Evolutionary conservation across 148 eudicot species (phyloP).

Genomic region (Nepenthes gracilis): DNA sequence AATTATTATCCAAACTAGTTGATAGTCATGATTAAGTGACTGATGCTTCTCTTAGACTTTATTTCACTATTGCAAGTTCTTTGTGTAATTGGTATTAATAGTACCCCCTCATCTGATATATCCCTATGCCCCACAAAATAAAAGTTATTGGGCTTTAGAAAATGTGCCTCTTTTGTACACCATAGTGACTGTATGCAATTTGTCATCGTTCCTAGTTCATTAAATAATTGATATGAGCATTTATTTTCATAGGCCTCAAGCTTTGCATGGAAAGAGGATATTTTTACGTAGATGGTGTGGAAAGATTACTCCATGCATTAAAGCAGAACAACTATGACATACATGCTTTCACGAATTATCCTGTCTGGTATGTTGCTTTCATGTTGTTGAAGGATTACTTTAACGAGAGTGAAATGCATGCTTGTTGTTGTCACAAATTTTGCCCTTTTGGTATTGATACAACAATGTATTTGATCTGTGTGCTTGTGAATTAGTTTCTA

Average conservation of each 20-base stretch:
- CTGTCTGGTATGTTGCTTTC: slow-evolving; percentile 46
- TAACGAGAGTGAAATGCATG: slow-evolving; percentile 75
- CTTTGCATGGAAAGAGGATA: slow-evolving; percentile 62
- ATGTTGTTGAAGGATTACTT: too few relatives aligned
- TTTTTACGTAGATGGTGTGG: slow-evolving; percentile 60
- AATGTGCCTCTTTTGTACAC: too few relatives aligned
- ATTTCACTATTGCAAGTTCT: too few relatives aligned
- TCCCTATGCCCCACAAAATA: too few relatives aligned
- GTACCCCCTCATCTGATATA: too few relatives aligned
- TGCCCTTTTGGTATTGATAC: slow-evolving; percentile 48
- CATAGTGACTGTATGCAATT: not conserved
- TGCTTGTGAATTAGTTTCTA: not conserved
- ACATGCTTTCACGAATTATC: slow-evolving; percentile 88
- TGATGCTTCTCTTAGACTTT: too few relatives aligned
- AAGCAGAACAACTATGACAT: slow-evolving; percentile 74
- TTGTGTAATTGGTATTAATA: too few relatives aligned
- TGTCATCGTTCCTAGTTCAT: too few relatives aligned
- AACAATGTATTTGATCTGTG: not conserved
- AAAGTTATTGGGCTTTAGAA: too few relatives aligned
- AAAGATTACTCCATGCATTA: slow-evolving; percentile 45
- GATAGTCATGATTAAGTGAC: too few relatives aligned
- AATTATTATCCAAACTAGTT: too few relatives aligned
- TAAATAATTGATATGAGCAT: not conserved
- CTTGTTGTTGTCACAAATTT: slow-evolving; percentile 52
- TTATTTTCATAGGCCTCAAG: slow-evolving; percentile 61